Base-by-base conservation (phyloP, 2,329 filamentous ascomycete genomes). In the Fusarium austroafricanum region DNA sequence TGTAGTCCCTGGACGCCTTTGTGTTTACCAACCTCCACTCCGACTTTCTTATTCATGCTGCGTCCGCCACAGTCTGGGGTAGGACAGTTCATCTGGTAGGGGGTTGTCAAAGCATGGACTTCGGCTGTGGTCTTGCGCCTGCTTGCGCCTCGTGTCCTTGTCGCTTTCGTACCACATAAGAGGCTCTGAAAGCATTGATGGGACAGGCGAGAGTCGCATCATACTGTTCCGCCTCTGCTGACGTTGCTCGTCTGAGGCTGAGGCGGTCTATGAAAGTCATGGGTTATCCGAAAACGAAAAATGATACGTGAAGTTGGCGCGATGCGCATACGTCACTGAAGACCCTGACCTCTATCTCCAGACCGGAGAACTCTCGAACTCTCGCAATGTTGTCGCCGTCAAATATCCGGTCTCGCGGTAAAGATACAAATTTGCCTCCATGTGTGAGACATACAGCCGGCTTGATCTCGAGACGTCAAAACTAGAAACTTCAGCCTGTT, bases 51-150 rank as follows among this genome's bases (percentile, higher is more conserved):
- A 54, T 42, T 49, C 51, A 49, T 47, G 55, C 47, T 23, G 59
- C 26, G 23, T 64, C 65, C 51, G 55, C 52, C 40, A 54, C 46
- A 68, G 52, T 66, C 66, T 37, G 65, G 65, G 65, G 65, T 61
- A 67, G 57, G 31, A 67, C 55, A 55, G 33, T 64, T 67, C 39
- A 37, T 43, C 42, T 56, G 44, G 50, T 52, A 50, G 44, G 33
- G 4, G 47, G 51, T 17, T 54, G 40, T 47, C 11, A 37, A 47
- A 61, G 47, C 65, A 61, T 65, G 50, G 55, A 46, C 53, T 39
- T 61, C 15, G 10, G 28, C 21, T 35, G 18, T 45, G 21, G 23
- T 26, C 9, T 10, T 26, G 26, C 26, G 26, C 26, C 50, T 56
- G 28, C 33, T 39, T 45, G 37, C 23, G 53, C 29, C 47, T 62